Base-by-base conservation (phyloP, 805 yeast species). In the Saccharomycopsis javanensis region DNA sequence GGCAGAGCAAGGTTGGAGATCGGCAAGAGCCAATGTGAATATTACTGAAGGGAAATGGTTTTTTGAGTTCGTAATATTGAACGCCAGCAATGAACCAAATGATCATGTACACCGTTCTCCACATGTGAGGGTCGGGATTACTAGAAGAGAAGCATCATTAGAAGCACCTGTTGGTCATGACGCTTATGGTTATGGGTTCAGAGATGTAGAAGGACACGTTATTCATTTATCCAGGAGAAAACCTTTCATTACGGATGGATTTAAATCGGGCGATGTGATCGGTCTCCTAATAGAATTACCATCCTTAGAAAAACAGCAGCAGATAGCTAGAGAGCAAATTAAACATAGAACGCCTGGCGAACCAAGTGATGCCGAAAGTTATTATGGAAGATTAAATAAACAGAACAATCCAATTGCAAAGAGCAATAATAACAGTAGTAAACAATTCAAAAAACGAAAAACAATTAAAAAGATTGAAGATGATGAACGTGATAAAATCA, bases 91-190 rank as follows among this genome's bases (percentile, higher is more conserved):
- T 1, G 62, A 58, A 2, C 57, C 42, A 10, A 66, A 64, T 48
- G 67, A 66, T 33, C 63, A 66, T 45, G 64, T 71, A 35, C 71
- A 71, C 59, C 63, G 64, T 4, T 60, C 64, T 4, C 65, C 70
- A 1, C 92, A 91, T 68, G 89, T 94, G 1, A 72, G 99, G 30
- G 66, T 91, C 30, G 99, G 99, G 0, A 66, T 92, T 37, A 85
- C 85, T 0, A 73, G 98, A 55, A 77, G 89, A 60, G 98, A 92
- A 66, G 94, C 96, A 1, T 80, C 89, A 53, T 70, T 91, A 50
- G 97, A 92, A 63, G 96, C 96, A 0, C 98, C 99, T 0, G 94
- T 91, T 5, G 99, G 99, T 2, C 88, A 81, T 65, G 98, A 94
- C 69, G 92, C 90, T 0, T 94, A 90, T 71, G 92, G 97, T 0